Evolutionary conservation across 176 grass and related monocot genomes (phyloP).

Genomic region (Oryza glaberrima): DNA sequence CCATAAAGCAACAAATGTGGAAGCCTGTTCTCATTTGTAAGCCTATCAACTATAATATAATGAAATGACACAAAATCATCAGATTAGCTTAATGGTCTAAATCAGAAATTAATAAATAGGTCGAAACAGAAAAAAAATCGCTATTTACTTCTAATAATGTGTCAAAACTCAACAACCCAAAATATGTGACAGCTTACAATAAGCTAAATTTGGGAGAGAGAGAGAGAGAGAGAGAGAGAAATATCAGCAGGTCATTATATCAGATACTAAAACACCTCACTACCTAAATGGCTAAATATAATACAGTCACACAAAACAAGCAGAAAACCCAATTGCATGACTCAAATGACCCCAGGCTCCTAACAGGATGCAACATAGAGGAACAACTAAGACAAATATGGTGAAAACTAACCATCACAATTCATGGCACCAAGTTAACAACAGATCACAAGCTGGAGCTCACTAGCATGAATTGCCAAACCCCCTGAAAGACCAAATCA

Average conservation of each 20-base stretch:
- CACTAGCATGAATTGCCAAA: neutral
- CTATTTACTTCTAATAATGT: slow-evolving; percentile 3
- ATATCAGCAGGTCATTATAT: neutral
- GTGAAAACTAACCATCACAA: neutral
- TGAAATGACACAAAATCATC: slow-evolving; percentile 1
- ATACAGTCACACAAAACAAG: neutral
- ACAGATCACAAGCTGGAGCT: neutral
- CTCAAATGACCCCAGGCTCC: neutral
- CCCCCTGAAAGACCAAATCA: neutral
- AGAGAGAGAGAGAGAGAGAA: neutral
- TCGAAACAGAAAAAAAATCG: neutral
- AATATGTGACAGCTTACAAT: neutral
- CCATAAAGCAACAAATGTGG: slow-evolving; percentile 91
- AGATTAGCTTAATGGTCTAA: neutral
- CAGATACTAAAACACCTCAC: neutral
- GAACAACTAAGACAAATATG: neutral
- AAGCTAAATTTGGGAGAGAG: neutral
- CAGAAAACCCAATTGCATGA: neutral
- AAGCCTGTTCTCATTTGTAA: slow-evolving; percentile 91
- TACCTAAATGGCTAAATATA: neutral
- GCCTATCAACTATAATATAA: slow-evolving; percentile 62
- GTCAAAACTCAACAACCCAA: neutral
- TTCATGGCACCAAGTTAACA: neutral
- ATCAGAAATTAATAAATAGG: neutral
- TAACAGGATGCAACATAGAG: neutral